Base-by-base conservation (phyloP, 2,329 filamentous ascomycete genomes). In the Xenoacremonium recifei region DNA sequence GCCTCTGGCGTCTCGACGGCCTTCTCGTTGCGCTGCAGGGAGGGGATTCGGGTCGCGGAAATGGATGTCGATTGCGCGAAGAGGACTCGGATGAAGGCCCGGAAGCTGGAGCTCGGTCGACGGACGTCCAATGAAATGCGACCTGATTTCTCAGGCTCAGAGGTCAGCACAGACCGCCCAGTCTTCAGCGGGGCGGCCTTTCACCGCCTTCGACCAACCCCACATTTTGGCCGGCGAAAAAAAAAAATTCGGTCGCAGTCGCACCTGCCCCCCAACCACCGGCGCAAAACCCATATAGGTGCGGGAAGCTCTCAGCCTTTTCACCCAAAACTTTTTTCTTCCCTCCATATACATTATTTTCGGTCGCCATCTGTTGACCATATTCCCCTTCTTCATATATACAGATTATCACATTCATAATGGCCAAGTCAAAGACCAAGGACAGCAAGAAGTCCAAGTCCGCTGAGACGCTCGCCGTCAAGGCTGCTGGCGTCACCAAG, bases 401-500 rank as follows among this genome's bases (percentile, higher is more conserved):
- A 42, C 7, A 11, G 7, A 43, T 44, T 51, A 47, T 55, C 40
- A 54, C 40, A 50, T 44, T 68, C 64, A 74, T 55, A 66, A 86
- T 85, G 82, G 80, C 74, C 66, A 85, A 85, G 70, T 69, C 74
- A 41, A 86, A 85, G 72, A 76, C 83, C 62, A 71, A 69, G 65
- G 62, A 66, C 43, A 62, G 72, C 65, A 78, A 70, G 64, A 63
- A 75, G 64, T 72, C 67, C 53, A 80, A 79, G 70, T 61, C 75
- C 53, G 65, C 70, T 58, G 73, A 76, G 60, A 63, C 70, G 48
- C 61, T 73, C 55, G 62, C 69, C 55, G 80, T 83, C 67, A 88
- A 87, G 75, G 76, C 75, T 56, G 82, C 75, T 54, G 78, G 79
- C 52, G 75, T 87, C 58, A 79, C 77, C 70, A 90, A 89, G 75